Base-by-base conservation (phyloP, 1,284 basidiomycete genomes). In the Meira miltonrushii region DNA sequence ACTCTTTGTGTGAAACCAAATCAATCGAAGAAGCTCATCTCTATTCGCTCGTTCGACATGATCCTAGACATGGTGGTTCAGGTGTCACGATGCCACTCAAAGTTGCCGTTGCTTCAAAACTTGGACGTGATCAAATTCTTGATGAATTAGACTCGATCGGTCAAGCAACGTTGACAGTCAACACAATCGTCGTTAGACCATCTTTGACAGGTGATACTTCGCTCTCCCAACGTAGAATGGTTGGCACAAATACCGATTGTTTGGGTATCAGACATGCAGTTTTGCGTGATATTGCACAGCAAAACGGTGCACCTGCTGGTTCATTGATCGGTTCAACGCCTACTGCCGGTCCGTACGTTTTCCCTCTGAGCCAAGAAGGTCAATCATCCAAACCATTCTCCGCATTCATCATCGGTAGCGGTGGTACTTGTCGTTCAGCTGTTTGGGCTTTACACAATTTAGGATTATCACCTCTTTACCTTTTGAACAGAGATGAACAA, bases 191-290 rank as follows among this genome's bases (percentile, higher is more conserved):
- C 39, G 58, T 68, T 1, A 33, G 39, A 15, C 68, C 66, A 13
- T 50, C 53, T 12, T 19, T 37, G 10, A n/a, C 53, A 13, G 51
- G 51, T 25, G 50, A 54, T 21, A 50, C 55, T 25, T 8, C 44
- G 50, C 50, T 56, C 13, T 54, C 55, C 5, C 52, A 55, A 38
- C 37, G 66, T 1, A 62, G 54, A 28, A 68, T 70, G 66, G 49
- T 70, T 37, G 68, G 68, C 7, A 70, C 68, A 52, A 70, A 70
- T 53, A 70, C 68, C 2, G 68, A 70, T 39, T 68, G 64, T 57
- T 55, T 70, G 11, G 68, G 68, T 13, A 66, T 70, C 39, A 44
- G 61, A 0, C 67, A 68, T 33, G 64, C 68, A 6, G 25, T 68
- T 15, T 60, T 69, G 17, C 59, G 68, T 4, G 59, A 37, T n/a